Evolutionary conservation across 192 early-diverging fungal species (phyloP).

Genomic region (Geranomyces variabilis): DNA sequence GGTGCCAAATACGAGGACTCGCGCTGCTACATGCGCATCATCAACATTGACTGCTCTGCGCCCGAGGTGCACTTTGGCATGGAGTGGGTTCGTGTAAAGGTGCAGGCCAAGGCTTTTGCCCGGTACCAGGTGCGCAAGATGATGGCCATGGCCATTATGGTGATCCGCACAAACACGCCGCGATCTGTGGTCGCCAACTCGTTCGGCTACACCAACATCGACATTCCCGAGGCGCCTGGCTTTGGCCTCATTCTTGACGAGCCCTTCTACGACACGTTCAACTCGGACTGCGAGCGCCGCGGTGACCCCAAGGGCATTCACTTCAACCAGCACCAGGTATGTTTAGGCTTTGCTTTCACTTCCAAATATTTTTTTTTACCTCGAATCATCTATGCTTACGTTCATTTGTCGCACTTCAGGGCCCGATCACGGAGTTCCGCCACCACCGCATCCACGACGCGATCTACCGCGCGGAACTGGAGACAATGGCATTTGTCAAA

Average conservation of each 20-base stretch:
- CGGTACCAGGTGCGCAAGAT: conserved; percentile 99
- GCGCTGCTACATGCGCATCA: conserved; percentile 35
- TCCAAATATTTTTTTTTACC: neutral
- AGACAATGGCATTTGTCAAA: conserved; percentile 38
- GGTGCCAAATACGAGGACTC: conserved; percentile 76
- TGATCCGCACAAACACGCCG: conserved; percentile 77
- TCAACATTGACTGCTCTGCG: conserved; percentile 34
- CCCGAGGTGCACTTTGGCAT: conserved; percentile 56
- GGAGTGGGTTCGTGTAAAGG: conserved; percentile 94
- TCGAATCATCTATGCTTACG: neutral
- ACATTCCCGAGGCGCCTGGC: conserved; percentile 96
- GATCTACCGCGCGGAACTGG: conserved; percentile 31
- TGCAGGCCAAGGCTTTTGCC: conserved; percentile 97
- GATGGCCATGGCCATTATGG: conserved; percentile 90
- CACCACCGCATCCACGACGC: conserved; percentile 34
- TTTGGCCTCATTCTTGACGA: conserved; percentile 82
- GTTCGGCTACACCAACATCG: conserved; percentile 74
- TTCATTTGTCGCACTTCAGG: conserved; percentile 4
- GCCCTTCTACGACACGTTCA: conserved; percentile 38
- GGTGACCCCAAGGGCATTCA: conserved; percentile 11
- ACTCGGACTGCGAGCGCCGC: conserved; percentile 33
- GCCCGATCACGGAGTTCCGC: conserved; percentile 22
- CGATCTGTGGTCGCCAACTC: conserved; percentile 67
- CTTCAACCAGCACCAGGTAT: conserved; percentile 24
- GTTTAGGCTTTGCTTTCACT: too few relatives aligned